phyloP scores from a whole-genome alignment of 2,329 filamentous ascomycete species.

The Phyllachora maydis region DNA sequence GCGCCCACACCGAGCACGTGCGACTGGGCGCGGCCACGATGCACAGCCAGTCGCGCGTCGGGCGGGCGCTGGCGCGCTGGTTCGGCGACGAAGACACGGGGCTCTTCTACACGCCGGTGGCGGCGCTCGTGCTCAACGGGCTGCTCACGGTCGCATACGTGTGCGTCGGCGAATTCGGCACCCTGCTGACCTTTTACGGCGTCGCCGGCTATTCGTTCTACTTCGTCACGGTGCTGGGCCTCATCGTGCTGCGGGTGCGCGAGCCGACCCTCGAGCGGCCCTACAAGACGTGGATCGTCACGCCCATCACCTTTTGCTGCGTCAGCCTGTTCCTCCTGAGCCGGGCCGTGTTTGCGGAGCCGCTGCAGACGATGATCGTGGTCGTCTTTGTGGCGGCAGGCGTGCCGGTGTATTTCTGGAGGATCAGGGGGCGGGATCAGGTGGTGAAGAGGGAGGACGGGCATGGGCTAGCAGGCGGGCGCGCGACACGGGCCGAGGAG shows the following conservation, averaged over 20 bases:
- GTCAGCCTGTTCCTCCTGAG: conserved; percentile 84
- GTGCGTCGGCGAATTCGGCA: conserved; percentile 72
- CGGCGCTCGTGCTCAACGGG: conserved; percentile 71
- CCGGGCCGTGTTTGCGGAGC: conserved; percentile 76
- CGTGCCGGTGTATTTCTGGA: conserved; percentile 75
- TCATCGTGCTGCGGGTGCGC: conserved; percentile 73
- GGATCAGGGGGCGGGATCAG: conserved; percentile 44
- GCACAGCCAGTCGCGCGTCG: conserved; percentile 32
- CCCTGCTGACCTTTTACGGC: conserved; percentile 89
- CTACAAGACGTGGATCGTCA: conserved; percentile 92
- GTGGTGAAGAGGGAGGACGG: conserved; percentile 19
- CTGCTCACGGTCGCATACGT: conserved; percentile 58
- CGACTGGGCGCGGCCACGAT: conserved; percentile 18
- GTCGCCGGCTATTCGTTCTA: conserved; percentile 96
- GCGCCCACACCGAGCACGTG: conserved; percentile 16
- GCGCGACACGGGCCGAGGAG: too few species aligned
- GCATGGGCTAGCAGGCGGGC: conserved; percentile 9
- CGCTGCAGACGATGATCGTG: conserved; percentile 74
- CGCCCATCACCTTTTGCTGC: conserved; percentile 95
- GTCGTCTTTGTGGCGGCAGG: conserved; percentile 68
- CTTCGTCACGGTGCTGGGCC: conserved; percentile 80
- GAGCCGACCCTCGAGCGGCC: conserved; percentile 79
- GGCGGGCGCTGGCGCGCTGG: conserved; percentile 34
- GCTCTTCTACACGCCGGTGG: conserved; percentile 85
- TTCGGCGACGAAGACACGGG: conserved; percentile 60